Evolutionary conservation across 805 yeast genomes (phyloP).

Genomic region (Wickerhamiella vanderwaltii): DNA sequence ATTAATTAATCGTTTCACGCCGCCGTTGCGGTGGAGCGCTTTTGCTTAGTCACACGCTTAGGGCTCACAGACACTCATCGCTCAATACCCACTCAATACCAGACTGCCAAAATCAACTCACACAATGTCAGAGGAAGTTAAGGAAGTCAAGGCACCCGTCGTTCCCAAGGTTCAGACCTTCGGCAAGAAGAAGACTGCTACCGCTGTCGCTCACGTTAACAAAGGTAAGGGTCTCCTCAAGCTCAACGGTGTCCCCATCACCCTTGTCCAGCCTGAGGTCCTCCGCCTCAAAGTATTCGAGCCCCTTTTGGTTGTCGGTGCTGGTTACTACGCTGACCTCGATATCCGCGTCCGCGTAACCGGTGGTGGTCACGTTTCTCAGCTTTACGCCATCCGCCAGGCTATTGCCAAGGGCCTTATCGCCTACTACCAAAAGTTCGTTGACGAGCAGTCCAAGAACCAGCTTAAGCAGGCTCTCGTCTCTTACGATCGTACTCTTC

Average conservation of each 20-base stretch:
- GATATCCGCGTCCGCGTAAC: slow-evolving; percentile 98
- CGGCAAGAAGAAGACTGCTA: slow-evolving; percentile 99
- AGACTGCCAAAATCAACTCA: slow-evolving; percentile 6
- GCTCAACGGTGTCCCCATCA: slow-evolving; percentile 98
- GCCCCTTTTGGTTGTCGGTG: slow-evolving; percentile 95
- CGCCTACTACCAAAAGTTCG: slow-evolving; percentile 99
- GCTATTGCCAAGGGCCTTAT: slow-evolving; percentile 99
- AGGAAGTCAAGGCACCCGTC: slow-evolving; percentile 4
- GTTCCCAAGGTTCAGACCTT: slow-evolving; percentile 56
- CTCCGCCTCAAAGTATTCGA: slow-evolving; percentile 99
- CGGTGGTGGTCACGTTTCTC: slow-evolving; percentile 99
- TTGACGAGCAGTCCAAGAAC: slow-evolving; percentile 98
- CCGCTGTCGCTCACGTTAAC: slow-evolving; percentile 99
- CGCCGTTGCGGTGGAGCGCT: too few relatives aligned
- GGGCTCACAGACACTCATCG: background rate
- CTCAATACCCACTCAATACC: slow-evolving; percentile 3
- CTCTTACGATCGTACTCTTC: slow-evolving; percentile 97
- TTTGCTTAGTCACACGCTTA: background rate
- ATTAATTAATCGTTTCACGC: too few relatives aligned
- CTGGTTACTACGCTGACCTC: slow-evolving; percentile 95
- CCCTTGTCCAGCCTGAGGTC: slow-evolving; percentile 97
- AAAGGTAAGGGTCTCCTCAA: slow-evolving; percentile 99
- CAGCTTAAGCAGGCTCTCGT: slow-evolving; percentile 97
- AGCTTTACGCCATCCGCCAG: slow-evolving; percentile 99
- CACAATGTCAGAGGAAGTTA: slow-evolving; percentile 14